Evolutionary conservation across 2,329 filamentous ascomycete species (phyloP).

Genomic region (Penicillium janthinellum): DNA sequence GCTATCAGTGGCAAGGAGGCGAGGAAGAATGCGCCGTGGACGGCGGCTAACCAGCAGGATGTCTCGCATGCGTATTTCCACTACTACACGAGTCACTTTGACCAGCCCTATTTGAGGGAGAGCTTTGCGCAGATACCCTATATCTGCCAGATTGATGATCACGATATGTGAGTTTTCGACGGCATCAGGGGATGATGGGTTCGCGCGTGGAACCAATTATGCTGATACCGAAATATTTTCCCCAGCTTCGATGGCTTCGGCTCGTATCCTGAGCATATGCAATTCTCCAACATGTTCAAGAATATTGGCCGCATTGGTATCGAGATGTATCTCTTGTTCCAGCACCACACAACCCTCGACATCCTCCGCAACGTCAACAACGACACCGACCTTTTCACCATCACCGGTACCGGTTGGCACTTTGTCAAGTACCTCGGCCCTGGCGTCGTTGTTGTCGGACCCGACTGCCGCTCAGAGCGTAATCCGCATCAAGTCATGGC

Average conservation of each 20-base stretch:
- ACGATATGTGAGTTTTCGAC: constrained; percentile 79
- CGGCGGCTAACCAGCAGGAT: constrained; percentile 91
- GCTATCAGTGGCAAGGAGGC: constrained; percentile 90
- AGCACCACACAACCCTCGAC: constrained; percentile 94
- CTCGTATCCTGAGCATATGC: constrained; percentile 98
- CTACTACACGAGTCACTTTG: constrained; percentile 97
- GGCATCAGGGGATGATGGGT: neutral
- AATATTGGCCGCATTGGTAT: constrained; percentile 95
- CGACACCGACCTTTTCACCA: constrained; percentile 90
- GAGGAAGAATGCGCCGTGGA: constrained; percentile 87
- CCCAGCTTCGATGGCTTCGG: constrained; percentile 91
- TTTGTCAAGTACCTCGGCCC: constrained; percentile 97
- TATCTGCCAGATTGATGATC: constrained; percentile 88
- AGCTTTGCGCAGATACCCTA: constrained; percentile 98
- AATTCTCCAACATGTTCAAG: constrained; percentile 95
- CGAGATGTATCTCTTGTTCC: constrained; percentile 97
- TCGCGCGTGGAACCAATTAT: neutral
- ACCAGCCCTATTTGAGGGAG: constrained; percentile 90
- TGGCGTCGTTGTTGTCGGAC: constrained; percentile 83
- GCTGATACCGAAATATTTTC: constrained; percentile 15
- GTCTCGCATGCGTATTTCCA: constrained; percentile 97
- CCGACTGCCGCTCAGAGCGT: constrained; percentile 88
- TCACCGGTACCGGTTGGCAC: constrained; percentile 97
- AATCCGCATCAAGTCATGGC: constrained; percentile 91
- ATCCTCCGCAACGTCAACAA: constrained; percentile 86